phyloP scores from a whole-genome alignment of 306 rosid genomes.

The Echinosophora koreensis region DNA sequence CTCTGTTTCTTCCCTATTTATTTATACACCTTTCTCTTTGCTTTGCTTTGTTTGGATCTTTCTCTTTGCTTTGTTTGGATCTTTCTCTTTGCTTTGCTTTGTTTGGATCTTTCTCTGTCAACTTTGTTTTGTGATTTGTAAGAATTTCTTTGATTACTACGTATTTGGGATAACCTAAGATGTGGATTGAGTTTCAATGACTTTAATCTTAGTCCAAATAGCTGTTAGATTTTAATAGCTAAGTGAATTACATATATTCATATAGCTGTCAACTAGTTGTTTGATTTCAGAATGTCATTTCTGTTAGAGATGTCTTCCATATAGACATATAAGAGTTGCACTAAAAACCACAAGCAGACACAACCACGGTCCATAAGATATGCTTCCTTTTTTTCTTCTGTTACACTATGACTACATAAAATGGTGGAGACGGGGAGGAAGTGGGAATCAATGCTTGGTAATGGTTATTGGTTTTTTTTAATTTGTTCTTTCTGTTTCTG shows the following conservation, averaged over 20 bases:
- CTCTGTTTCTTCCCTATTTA: no score
- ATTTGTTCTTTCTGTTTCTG: no score
- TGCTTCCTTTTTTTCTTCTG: slow-evolving; percentile 26
- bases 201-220: slow-evolving; percentile 32
- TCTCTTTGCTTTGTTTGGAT: no score
- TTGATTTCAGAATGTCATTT: slow-evolving; percentile 29
- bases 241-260: not conserved
- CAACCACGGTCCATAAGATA: not conserved
- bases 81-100: no score
- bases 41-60: no score
- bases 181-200: slow-evolving; percentile 14
- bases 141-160: slow-evolving; percentile 13
- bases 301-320: not conserved
- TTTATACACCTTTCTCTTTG: no score
- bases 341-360: not conserved
- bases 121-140: not conserved
- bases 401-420: not conserved
- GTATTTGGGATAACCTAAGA: slow-evolving; percentile 15
- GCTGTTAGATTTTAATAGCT: slow-evolving; percentile 23
- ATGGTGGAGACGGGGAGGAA: not conserved
- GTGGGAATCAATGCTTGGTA: slow-evolving; percentile 4
- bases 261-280: slow-evolving; percentile 12
- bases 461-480: no score
- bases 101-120: no score
- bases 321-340: not conserved